phyloP scores from a whole-genome alignment of 2,329 filamentous ascomycete species.

The Colletotrichum incanum region DNA sequence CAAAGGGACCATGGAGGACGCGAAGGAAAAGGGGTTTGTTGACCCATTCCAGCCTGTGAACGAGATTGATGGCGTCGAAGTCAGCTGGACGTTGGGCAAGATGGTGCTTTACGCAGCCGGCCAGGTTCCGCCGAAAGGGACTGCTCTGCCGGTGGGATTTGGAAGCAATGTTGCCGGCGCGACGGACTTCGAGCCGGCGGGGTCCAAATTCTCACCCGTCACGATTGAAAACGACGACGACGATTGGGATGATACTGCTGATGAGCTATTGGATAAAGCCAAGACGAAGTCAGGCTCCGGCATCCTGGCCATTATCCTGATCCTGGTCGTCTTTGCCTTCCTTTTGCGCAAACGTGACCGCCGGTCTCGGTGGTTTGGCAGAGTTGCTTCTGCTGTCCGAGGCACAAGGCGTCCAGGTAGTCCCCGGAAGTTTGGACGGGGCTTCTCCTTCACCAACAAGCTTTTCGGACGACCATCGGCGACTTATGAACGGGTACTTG shows the following conservation, averaged over 20 bases:
- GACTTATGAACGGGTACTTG: conserved; percentile 87
- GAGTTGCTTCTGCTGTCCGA: conserved; percentile 62
- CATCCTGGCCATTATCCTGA: conserved; percentile 82
- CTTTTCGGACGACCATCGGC: conserved; percentile 73
- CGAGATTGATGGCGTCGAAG: conserved; percentile 91
- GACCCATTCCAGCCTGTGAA: conserved; percentile 94
- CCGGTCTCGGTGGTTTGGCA: conserved; percentile 73
- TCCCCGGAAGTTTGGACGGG: conserved; percentile 61
- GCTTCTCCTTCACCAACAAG: conserved; percentile 72
- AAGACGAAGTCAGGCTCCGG: conserved; percentile 80
- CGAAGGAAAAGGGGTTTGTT: conserved; percentile 82
- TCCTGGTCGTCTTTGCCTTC: conserved; percentile 79
- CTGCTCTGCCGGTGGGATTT: conserved; percentile 85
- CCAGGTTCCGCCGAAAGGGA: conserved; percentile 79
- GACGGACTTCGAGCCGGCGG: conserved; percentile 87
- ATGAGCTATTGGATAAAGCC: conserved; percentile 76
- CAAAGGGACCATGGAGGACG: conserved; percentile 76
- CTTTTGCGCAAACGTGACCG: conserved; percentile 86
- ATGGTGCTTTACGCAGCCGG: conserved; percentile 96
- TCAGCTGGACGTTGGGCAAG: conserved; percentile 97
- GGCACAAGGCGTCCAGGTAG: conserved; percentile 61
- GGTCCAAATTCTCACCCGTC: conserved; percentile 65
- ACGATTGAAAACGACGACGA: conserved; percentile 56
- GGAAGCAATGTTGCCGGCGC: conserved; percentile 83
- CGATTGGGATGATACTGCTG: conserved; percentile 67